Percentiles rank a stretch among this genome's conserved stretches.
These are phyloP conservation scores for Microbotryum intermedium DNA, from an alignment of 1,284 basidiomycete genomes.

Conservation along the genomic window DNA sequence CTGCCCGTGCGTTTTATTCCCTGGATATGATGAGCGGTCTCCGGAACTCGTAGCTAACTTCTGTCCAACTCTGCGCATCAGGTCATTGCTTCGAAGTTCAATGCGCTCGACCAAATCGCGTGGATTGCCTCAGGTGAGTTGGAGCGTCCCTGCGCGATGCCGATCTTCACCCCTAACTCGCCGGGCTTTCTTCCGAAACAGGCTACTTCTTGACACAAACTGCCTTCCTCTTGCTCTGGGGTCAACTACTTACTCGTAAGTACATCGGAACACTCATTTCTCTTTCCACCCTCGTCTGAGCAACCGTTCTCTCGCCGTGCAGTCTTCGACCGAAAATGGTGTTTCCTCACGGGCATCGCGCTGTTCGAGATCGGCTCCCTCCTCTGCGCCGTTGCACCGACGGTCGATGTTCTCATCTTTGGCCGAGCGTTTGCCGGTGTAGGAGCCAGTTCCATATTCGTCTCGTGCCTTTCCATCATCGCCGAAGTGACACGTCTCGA, in stretches of 20 bases:
- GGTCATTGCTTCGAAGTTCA: constrained; percentile 43
- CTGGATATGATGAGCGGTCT: not conserved
- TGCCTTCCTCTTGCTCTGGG: constrained; percentile 26
- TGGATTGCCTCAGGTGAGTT: constrained; percentile 36
- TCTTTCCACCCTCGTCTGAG: not conserved
- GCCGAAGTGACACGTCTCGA: constrained; percentile 42
- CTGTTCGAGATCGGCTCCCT: constrained; percentile 47
- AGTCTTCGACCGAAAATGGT: constrained; percentile 40
- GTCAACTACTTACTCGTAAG: constrained; percentile 35
- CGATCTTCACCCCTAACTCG: constrained; percentile 20
- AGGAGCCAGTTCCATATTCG: constrained; percentile 44
- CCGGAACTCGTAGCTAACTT: not conserved
- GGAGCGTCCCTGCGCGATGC: not conserved
- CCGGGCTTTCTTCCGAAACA: not conserved
- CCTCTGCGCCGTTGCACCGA: constrained; percentile 47
- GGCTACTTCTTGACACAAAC: constrained; percentile 43
- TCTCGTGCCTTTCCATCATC: constrained; percentile 44
- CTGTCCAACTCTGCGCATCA: not conserved
- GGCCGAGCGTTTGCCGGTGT: constrained; percentile 47
- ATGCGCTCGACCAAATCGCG: constrained; percentile 43
- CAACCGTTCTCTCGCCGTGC: constrained; percentile 12
- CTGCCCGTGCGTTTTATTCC: constrained; percentile 30
- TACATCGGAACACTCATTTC: constrained; percentile 39
- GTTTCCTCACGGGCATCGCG: constrained; percentile 44
- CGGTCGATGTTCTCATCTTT: constrained; percentile 45